Base-by-base conservation (phyloP, 495 filamentous ascomycete species). In the Aspergillus funiculosus region DNA sequence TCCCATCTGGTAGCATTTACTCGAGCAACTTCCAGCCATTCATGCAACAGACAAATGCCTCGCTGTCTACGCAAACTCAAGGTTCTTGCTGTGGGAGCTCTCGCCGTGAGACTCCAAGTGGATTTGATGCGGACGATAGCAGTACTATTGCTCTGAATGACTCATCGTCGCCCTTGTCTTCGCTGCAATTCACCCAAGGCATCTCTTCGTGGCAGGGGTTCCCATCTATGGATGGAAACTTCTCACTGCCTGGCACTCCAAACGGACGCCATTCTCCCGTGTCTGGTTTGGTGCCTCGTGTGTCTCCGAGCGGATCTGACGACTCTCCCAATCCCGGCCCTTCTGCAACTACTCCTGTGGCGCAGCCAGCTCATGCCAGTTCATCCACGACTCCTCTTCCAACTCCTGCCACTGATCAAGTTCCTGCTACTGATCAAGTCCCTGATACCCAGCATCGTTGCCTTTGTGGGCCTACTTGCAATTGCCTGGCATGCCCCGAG, bases 401-500 rank as follows among this genome's bases (percentile, higher is more conserved):
- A n/a, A 15, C 53, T 6, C 53, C 54, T 6, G 46, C 51, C n/a
- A 22, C 43, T n/a, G 42, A 55, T 39, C 27, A 43, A 4, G 2
- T 22, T 0, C 13, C 52, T n/a, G 28, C 50, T 18, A 48, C 46
- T 3, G 17, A 51, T 18, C n/a, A n/a, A n/a, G 39, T 42, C 4
- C 40, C 39, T 10, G 57, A 64, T 5, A 10, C 57, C 8, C 62
- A 58, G 21, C 70, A 84, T 47, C 62, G 78, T 38, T 82, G 86
- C 62, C 56, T 64, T 53, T 82, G 88, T 58, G 78, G 88, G 49
- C 69, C 82, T 37, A 68, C 68, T 0, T 89, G 85, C 52, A 66
- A 82, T 46, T 89, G 85, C 52, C 53, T 86, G 18, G 82, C 78
- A 15, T 89, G 85, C 54, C 62, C 76, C 17, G 70, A 74, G 27